phyloP scores from a whole-genome alignment of 257 asterid species.

The Cynanchum wilfordii region DNA sequence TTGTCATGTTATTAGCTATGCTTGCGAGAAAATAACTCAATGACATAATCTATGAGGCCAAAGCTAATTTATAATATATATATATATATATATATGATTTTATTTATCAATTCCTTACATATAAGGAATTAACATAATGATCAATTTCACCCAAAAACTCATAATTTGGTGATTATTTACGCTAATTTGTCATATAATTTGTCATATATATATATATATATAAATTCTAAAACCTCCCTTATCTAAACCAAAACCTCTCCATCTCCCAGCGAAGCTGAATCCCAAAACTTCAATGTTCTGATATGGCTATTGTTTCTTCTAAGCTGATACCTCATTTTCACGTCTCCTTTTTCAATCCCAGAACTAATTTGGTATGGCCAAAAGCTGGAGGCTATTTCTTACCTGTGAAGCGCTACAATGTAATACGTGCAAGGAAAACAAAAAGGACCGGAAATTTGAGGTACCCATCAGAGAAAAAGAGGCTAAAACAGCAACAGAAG shows the following conservation, averaged over 20 bases:
- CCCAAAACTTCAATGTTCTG: background rate
- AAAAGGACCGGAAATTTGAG: conserved; percentile 80
- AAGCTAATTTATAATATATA: too few species aligned
- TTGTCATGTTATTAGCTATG: too few species aligned
- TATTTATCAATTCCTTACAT: too few species aligned
- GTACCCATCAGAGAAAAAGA: conserved; percentile 97
- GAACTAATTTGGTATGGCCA: conserved; percentile 13
- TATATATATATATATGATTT: too few species aligned
- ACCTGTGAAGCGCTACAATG: conserved; percentile 21
- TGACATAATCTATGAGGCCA: too few species aligned
- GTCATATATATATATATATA: too few species aligned
- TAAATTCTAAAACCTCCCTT: too few species aligned
- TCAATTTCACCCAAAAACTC: too few species aligned
- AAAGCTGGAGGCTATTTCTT: background rate
- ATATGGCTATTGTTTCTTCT: conserved; percentile 39
- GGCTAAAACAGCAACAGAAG: conserved; percentile 40
- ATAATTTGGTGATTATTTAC: too few species aligned
- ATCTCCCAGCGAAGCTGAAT: background rate
- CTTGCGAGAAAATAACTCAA: too few species aligned
- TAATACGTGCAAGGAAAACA: conserved; percentile 50
- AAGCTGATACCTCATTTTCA: conserved; percentile 27
- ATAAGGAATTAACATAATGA: too few species aligned
- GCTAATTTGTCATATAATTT: too few species aligned
- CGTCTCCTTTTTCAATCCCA: conserved; percentile 26
- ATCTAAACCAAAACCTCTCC: background rate